A percentile compares a stretch with the other conserved stretches of the same genome.
Conservation (phyloP, 2,329 filamentous ascomycete genomes). For the Fusarium transvaalense region DNA sequence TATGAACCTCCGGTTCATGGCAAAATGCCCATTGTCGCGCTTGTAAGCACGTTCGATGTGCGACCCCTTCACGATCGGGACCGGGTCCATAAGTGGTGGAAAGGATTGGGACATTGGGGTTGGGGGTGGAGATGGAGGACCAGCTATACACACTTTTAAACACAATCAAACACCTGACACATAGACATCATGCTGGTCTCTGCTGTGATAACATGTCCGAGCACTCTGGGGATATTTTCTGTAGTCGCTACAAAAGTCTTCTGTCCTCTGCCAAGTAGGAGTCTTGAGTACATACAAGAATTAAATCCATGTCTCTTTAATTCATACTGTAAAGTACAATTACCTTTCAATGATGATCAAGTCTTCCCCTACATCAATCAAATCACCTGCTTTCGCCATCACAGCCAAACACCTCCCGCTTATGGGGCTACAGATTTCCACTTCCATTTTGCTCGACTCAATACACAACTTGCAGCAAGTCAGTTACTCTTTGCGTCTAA, state of each 20-base stretch:
- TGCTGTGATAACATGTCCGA: not conserved
- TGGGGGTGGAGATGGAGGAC: not conserved
- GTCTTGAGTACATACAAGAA: no score
- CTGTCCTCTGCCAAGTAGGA: not conserved
- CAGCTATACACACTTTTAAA: not conserved
- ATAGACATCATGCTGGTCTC: not conserved
- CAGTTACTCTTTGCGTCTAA: not conserved
- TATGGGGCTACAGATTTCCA: conserved; percentile 51
- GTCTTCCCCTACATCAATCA: conserved; percentile 50
- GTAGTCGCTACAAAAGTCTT: not conserved
- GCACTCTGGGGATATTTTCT: not conserved
- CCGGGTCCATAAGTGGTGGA: not conserved
- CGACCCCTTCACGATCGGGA: not conserved
- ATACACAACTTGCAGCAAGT: conserved; percentile 46
- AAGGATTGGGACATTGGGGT: not conserved
- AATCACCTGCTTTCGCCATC: conserved; percentile 47
- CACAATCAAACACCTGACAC: conserved; percentile 7
- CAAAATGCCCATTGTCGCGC: not conserved
- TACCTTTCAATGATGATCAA: conserved; percentile 43
- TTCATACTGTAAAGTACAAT: not conserved
- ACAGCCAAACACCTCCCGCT: conserved; percentile 46
- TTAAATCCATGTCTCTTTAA: no score
- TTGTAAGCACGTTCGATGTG: conserved; percentile 21
- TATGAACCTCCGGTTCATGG: conserved; percentile 33
- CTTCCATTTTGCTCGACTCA: conserved; percentile 56